Conservation (phyloP, 2,329 filamentous ascomycete species). For the Clarireedia monteithiana region DNA sequence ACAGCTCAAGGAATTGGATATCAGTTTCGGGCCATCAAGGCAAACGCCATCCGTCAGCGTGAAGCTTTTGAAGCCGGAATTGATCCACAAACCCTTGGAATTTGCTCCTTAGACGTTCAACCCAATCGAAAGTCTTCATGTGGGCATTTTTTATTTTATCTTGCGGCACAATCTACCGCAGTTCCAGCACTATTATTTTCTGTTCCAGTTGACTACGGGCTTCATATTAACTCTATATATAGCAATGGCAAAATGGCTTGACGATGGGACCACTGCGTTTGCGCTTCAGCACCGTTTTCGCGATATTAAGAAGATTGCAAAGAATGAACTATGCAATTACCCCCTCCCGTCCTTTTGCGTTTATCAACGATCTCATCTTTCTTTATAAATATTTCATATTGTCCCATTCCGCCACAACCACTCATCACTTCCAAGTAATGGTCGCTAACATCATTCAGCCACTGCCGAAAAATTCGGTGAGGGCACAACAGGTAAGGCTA, state of each 20-base stretch:
- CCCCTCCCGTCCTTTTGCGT: neutral
- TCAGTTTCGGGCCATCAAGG: constrained; percentile 50
- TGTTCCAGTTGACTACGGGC: neutral
- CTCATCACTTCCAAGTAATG: constrained; percentile 7
- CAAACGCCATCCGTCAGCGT: constrained; percentile 41
- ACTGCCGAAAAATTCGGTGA: constrained; percentile 23
- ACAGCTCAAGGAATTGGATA: constrained; percentile 51
- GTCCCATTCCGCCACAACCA: constrained; percentile 8
- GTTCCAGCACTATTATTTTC: constrained; percentile 2
- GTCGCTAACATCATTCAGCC: constrained; percentile 25
- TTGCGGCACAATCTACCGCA: neutral
- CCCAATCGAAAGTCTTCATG: constrained; percentile 9
- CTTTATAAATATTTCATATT: constrained; percentile 8
- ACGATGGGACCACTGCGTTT: constrained; percentile 19
- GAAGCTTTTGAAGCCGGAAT: constrained; percentile 37
- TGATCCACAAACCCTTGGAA: constrained; percentile 32
- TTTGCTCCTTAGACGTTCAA: constrained; percentile 10
- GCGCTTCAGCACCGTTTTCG: constrained; percentile 26
- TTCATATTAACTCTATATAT: constrained; percentile 14
- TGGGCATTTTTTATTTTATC: constrained; percentile 2
- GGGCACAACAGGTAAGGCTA: constrained; percentile 24
- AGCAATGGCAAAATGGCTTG: constrained; percentile 20
- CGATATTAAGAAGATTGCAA: constrained; percentile 24
- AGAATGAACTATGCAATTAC: constrained; percentile 1
- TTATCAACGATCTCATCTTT: neutral